Conservation (phyloP, 2,329 filamentous ascomycete genomes). For the Aspergillus floridensis region DNA sequence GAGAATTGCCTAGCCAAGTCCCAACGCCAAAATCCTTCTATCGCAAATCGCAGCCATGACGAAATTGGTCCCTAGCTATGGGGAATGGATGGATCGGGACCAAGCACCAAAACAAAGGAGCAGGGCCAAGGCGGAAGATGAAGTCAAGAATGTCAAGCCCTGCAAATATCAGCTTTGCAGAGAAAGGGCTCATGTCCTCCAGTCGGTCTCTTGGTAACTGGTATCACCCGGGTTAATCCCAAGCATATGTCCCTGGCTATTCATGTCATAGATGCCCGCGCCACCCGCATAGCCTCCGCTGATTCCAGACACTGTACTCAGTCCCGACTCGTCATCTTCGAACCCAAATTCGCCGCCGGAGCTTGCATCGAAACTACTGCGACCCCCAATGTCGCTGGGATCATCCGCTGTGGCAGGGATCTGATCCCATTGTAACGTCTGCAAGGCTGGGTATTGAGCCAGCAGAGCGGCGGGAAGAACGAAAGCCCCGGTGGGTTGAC, state of each 20-base stretch:
- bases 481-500: constrained; percentile 60
- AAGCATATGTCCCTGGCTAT: constrained; percentile 28
- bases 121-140: background rate
- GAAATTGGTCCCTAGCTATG: background rate
- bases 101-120: background rate
- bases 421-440: constrained; percentile 83
- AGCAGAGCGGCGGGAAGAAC: constrained; percentile 81
- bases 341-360: constrained; percentile 45
- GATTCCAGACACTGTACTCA: constrained; percentile 35
- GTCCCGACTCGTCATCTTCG: constrained; percentile 43
- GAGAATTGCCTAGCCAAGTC: constrained; percentile 18
- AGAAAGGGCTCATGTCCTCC: constrained; percentile 19
- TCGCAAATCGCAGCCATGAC: constrained; percentile 8
- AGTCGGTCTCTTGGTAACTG: constrained; percentile 30
- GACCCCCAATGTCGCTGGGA: constrained; percentile 61
- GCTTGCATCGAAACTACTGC: constrained; percentile 52
- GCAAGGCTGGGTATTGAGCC: constrained; percentile 90
- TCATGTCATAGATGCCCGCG: constrained; percentile 33
- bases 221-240: constrained; percentile 29
- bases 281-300: constrained; percentile 34
- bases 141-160: background rate
- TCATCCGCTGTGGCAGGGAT: constrained; percentile 60
- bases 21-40: constrained; percentile 28
- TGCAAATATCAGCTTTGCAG: background rate
- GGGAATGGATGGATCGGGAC: background rate